Base-by-base conservation (phyloP, 2,329 filamentous ascomycete genomes). In the Furcasterigmium furcatum region DNA sequence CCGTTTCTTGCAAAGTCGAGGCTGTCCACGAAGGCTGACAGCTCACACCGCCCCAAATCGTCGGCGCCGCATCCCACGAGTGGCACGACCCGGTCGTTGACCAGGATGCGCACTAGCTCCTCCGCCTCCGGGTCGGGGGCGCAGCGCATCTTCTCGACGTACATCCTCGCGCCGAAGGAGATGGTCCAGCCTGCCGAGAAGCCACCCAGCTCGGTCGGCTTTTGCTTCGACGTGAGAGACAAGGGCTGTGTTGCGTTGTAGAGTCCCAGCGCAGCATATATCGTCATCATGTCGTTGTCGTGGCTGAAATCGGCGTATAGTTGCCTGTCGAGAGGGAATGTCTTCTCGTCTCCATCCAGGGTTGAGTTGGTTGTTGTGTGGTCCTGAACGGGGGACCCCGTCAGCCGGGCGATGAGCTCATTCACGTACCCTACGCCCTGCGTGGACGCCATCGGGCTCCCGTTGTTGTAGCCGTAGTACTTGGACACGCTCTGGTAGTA, bases 271-370 rank as follows among this genome's bases (percentile, higher is more conserved):
- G 90, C 89, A 5, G 82, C 82, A 59, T 87, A 87, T 7, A 95
- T 81, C 8, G 79, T 77, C 24, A 80, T 81, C 82, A 96, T 90
- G 59, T 87, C 84, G 63, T 95, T 96, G 66, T 96, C 91, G 65
- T 96, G 91, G 51, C 84, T 88, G 60, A 96, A 96, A 65, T 96
- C 91, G 0, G 89, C 91, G 58, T 95, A 96, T 2, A 96, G 67
- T 10, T 68, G 68, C 36, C 71, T 66, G 50, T 77, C 74, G 0
- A 95, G 69, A 0, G 91, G 91, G 58, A 96, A 96, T 0, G 87
- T 91, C 7, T 65, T 60, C 1, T 77, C 67, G 47, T 82, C 73
- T 5, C 69, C 68, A 61, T 95, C 88, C 0, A 96, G 75, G 0
- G 91, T 95, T 29, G 69, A 72, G 64, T 96, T 96, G 6, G 85